Evolutionary conservation across 306 rosid species (phyloP).

Genomic region (Pterocarpus santalinus): DNA sequence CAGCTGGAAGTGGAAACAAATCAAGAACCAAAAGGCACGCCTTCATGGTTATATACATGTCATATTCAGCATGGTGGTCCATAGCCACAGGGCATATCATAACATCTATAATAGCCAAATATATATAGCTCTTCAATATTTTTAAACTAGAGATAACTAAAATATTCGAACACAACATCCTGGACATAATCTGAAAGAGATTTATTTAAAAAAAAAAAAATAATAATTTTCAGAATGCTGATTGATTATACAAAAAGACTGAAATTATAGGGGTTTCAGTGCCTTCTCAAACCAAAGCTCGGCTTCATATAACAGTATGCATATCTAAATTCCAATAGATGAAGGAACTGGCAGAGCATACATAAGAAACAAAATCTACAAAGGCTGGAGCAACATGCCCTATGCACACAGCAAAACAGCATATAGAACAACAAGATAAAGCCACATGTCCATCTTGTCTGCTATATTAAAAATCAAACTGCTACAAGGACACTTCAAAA

Average conservation of each 20-base stretch:
- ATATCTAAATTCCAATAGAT: slow-evolving; percentile 10
- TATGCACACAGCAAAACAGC: neutral
- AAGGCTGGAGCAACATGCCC: neutral
- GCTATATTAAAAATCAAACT: neutral
- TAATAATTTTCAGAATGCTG: neutral
- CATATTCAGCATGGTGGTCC: neutral
- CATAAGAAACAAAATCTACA: neutral
- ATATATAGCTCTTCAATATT: slow-evolving; percentile 12
- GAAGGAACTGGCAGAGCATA: slow-evolving; percentile 2
- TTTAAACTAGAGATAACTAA: slow-evolving; percentile 1
- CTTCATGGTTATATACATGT: too few relatives aligned
- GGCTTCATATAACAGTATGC: slow-evolving; percentile 1
- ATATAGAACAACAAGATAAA: neutral
- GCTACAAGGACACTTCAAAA: neutral
- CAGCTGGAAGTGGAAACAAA: too few relatives aligned
- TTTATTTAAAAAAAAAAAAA: neutral
- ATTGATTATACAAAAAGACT: slow-evolving; percentile 6
- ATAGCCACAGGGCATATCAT: slow-evolving; percentile 2
- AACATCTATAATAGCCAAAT: slow-evolving; percentile 5
- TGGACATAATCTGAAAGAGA: slow-evolving; percentile 3
- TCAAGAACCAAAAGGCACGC: too few relatives aligned
- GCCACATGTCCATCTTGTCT: neutral
- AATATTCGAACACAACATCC: neutral
- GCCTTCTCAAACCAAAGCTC: slow-evolving; percentile 4
- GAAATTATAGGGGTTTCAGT: neutral